Evolutionary conservation across 1,284 basidiomycete genomes (phyloP).

Genomic region (Amylostereum areolatum): DNA sequence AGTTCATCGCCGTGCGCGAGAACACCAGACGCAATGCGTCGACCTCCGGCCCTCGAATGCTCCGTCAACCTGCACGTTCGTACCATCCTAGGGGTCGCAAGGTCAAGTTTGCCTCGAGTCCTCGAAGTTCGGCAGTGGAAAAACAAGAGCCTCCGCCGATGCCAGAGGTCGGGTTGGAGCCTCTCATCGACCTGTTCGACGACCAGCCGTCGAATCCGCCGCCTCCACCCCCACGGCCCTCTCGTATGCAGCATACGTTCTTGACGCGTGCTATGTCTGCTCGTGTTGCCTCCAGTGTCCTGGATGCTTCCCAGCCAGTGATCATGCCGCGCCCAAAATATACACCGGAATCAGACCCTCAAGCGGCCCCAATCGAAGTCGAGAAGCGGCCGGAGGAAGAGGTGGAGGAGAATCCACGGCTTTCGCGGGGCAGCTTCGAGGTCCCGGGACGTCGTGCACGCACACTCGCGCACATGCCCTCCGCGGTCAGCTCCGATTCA

Average conservation of each 20-base stretch:
- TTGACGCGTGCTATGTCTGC: too few species aligned
- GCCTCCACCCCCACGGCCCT: background rate
- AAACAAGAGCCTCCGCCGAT: background rate
- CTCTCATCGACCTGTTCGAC: too few species aligned
- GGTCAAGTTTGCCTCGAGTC: slow-evolving; percentile 19
- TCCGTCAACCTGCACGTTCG: slow-evolving; percentile 15
- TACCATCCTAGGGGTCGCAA: slow-evolving; percentile 15
- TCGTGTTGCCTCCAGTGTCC: background rate
- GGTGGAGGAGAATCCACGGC: background rate
- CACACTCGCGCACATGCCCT: slow-evolving; percentile 18
- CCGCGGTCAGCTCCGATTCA: slow-evolving; percentile 24
- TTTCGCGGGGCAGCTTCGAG: background rate
- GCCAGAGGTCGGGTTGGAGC: background rate
- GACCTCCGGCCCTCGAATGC: slow-evolving; percentile 10
- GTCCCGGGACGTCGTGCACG: background rate
- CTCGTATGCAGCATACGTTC: too few species aligned
- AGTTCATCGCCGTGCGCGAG: slow-evolving; percentile 25
- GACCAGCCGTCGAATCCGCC: background rate
- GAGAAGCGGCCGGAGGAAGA: background rate
- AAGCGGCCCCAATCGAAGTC: background rate
- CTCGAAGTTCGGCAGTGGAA: background rate
- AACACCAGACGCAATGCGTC: slow-evolving; percentile 37
- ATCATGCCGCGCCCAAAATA: slow-evolving; percentile 8
- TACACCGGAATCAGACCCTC: background rate
- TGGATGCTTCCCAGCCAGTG: slow-evolving; percentile 4